A percentile compares a stretch with the other conserved stretches of the same genome.
Evolutionary conservation across 2,329 filamentous ascomycete genomes (phyloP).

Genomic region (Penicillium griseofulvum): DNA sequence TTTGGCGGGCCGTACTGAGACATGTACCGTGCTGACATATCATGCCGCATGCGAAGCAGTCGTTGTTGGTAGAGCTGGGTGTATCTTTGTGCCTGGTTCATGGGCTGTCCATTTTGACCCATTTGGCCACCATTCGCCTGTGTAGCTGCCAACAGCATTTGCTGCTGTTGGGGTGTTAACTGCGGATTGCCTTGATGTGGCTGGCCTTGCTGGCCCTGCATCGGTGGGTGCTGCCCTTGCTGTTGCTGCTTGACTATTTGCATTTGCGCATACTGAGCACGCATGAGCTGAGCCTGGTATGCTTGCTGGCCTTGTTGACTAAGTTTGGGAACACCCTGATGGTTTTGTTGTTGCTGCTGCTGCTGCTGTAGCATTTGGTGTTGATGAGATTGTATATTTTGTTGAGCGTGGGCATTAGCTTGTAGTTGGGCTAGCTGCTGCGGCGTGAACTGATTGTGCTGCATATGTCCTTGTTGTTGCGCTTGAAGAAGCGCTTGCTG

Average conservation of each 20-base stretch:
- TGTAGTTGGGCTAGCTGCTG: constrained; percentile 45
- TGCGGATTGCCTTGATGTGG: constrained; percentile 34
- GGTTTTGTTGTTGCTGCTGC: constrained; percentile 24
- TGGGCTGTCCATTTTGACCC: constrained; percentile 30
- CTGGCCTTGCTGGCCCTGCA: constrained; percentile 27
- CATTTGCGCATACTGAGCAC: constrained; percentile 39
- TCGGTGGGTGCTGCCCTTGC: constrained; percentile 25
- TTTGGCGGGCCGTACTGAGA: constrained; percentile 39
- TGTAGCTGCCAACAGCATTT: constrained; percentile 40
- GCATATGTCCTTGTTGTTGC: constrained; percentile 39
- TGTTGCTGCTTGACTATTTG: constrained; percentile 35
- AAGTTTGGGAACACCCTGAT: constrained; percentile 21
- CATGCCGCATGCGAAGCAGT: constrained; percentile 35
- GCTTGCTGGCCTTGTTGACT: constrained; percentile 32
- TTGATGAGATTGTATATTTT: constrained; percentile 45
- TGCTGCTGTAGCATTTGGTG: constrained; percentile 38
- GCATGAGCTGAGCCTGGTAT: constrained; percentile 40
- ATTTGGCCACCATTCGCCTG: constrained; percentile 40
- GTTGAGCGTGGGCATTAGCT: constrained; percentile 46
- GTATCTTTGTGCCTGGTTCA: constrained; percentile 34
- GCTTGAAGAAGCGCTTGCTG: constrained; percentile 40
- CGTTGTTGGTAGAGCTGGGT: constrained; percentile 38
- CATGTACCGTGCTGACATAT: constrained; percentile 39
- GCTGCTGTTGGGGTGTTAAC: constrained; percentile 37
- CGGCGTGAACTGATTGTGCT: constrained; percentile 37